Base-by-base conservation (phyloP, 768 basidiomycete genomes). In the Naganishia friedmannii region DNA sequence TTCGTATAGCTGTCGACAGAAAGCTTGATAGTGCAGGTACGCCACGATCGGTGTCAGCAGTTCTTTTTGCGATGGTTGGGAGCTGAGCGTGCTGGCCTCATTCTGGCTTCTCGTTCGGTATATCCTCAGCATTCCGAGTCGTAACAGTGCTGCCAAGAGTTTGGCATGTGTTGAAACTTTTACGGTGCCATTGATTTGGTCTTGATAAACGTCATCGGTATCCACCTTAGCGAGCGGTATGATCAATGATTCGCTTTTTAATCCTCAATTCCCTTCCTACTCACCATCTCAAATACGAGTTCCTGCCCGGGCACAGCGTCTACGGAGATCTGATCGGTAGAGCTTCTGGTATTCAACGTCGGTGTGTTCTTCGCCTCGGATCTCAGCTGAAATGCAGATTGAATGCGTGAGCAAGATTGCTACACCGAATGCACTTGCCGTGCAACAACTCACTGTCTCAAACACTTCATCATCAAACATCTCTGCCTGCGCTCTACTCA, bases 391-490 rank as follows among this genome's bases (percentile, higher is more conserved):
- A 0, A 37, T 21, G 15, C 23, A 12, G 2, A 42, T 13, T 6
- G 34, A 13, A 19, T 2, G 6, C 13, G 1, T 29, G 13, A 54
- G 34, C 29, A 31, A 65, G 31, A 48, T 13, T 17, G 28, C 26
- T 26, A 15, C 19, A 65, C 15, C 13, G 48, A 23, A 8, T 51
- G 13, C 3, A 13, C 7, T 17, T n/a, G 51, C 37, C 21, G 3
- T n/a, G 26, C 28, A 26, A 29, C 26, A 23, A 51, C 67, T 55
- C 21, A 72, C 71, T 34, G 37, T 53, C 45, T 67, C 51, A n/a
- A 68, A 72, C 10, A 72, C 65, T 53, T 72, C 71, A 17, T 69
- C 60, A 54, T 72, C 71, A 51, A 72, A 72, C 37, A 60, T 53
- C 37, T 72, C 71, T 34, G 60, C 67, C n/a, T 58, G 56, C 31